Evolutionary conservation across 768 basidiomycete species (phyloP).

Genomic region (Rossbeevera mucosa): DNA sequence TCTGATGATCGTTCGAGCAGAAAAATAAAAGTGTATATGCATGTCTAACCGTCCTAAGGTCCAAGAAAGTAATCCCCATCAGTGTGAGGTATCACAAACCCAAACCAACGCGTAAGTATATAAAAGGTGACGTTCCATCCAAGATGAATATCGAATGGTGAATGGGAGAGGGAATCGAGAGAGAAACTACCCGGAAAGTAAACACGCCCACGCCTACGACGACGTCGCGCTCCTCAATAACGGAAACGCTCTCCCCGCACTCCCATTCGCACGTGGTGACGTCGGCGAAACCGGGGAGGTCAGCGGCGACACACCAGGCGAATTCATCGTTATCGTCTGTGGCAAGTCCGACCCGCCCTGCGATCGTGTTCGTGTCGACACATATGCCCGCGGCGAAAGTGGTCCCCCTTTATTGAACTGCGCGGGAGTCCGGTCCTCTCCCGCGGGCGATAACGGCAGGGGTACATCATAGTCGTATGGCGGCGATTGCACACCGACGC

Average conservation of each 20-base stretch:
- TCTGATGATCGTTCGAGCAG: too few species aligned
- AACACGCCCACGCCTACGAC: not conserved
- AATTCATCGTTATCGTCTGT: not conserved
- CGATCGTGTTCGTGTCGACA: conserved; percentile 49
- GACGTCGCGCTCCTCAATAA: conserved; percentile 1
- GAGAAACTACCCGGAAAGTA: not conserved
- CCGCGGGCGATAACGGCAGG: conserved; percentile 10
- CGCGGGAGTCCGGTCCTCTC: conserved; percentile 23
- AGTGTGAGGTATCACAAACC: too few species aligned
- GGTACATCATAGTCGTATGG: conserved; percentile 13
- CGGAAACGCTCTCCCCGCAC: conserved; percentile 7
- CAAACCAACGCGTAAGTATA: not conserved
- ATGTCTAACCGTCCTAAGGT: too few species aligned
- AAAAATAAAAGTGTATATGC: too few species aligned
- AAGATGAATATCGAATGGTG: too few species aligned
- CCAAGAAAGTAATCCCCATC: too few species aligned
- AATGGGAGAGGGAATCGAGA: too few species aligned
- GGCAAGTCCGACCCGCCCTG: not conserved
- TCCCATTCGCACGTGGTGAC: conserved; percentile 4
- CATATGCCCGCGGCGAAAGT: conserved; percentile 53
- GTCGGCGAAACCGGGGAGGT: conserved; percentile 9
- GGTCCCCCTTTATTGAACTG: conserved; percentile 20
- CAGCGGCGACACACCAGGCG: conserved; percentile 27
- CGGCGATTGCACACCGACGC: not conserved
- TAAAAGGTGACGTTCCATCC: not conserved